Evolutionary conservation across 768 basidiomycete genomes (phyloP), one percentile per base, ranked within the genome.

Genomic region (Boletus reticuloceps): DNA sequence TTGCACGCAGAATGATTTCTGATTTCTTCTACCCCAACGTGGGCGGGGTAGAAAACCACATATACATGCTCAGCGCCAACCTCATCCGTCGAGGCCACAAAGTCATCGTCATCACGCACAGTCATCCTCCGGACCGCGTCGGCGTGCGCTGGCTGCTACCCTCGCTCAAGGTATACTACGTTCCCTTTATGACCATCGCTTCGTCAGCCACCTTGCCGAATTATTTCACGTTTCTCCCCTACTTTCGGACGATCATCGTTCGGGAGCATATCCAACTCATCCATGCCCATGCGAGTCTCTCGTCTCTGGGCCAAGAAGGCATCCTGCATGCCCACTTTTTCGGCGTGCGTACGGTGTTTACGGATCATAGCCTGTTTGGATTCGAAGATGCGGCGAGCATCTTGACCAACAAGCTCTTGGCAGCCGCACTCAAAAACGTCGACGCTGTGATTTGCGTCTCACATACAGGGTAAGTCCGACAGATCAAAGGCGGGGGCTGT

Each of bases 371-470:
- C 64, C 72, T 99, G 27, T 98, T 98, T 62, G 96, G 94, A 2
- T 94, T 99, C 65, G 95, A 92, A 32, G 95, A 98, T 66, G 95
- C 97, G 16, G 95, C 94, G 1, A 94, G 95, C 61, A 96, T 99
- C 39, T 76, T 98, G 59, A 98, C 97, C 6, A 99, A 99, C 76
- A 99, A 99, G 70, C 81, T 99, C 34, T 76, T 98, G 39, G 89
- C 84, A 12, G 94, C 83, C 5, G 87, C 90, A 3, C 75, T 99
- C 65, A 82, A 86, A 56, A 94, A 96, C 67, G 91, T 95, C 0
- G 96, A 98, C 62, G 93, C 88, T 0, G 92, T 91, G 1, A 94
- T 98, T 25, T 98, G 94, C 62, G 97, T 98, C 46, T 96, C 94
- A 9, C 90, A 98, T 72, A 98, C 95, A 0, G 94, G 96, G 96